These are phyloP conservation scores for Fusarium guadeloupense DNA, from an alignment of 2,329 filamentous ascomycete species.

Conservation along the genomic window DNA sequence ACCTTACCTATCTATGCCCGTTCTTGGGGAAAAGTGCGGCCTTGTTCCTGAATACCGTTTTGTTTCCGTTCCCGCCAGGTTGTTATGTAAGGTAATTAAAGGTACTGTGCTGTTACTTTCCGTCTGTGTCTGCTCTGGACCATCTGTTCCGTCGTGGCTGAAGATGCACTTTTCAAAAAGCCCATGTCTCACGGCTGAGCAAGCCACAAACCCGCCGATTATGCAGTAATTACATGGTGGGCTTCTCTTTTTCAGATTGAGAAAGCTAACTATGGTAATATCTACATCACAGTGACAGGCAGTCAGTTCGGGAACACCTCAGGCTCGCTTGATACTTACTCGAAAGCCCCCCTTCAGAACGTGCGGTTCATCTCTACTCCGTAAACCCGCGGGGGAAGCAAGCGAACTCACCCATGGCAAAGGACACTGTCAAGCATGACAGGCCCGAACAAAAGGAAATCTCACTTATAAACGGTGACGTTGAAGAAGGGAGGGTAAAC, in stretches of 20 bases:
- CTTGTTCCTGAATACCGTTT: conserved; percentile 7
- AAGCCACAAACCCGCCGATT: conserved; percentile 15
- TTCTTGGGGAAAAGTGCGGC: conserved; percentile 19
- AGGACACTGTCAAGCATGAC: not conserved
- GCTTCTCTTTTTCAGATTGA: not conserved
- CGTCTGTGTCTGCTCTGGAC: not conserved
- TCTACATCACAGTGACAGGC: too few species aligned
- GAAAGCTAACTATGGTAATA: too few species aligned
- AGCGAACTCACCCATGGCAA: not conserved
- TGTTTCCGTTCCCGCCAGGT: conserved; percentile 9
- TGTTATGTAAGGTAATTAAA: too few species aligned
- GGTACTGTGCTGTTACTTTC: too few species aligned
- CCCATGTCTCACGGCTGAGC: conserved; percentile 13
- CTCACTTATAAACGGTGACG: conserved; percentile 18
- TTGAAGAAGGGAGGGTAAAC: conserved; percentile 14
- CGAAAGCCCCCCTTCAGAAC: not conserved
- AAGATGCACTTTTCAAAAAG: conserved; percentile 8
- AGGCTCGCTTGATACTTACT: not conserved
- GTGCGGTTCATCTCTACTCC: not conserved
- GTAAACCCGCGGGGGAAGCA: not conserved
- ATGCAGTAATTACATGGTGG: conserved; percentile 23
- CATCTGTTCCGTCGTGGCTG: not conserved
- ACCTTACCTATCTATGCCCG: not conserved
- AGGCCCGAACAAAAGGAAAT: conserved; percentile 15
- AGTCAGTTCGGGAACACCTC: too few species aligned